Percentiles rank a stretch among this genome's conserved stretches.
These are phyloP conservation scores for Aspergillus thermomutatus DNA, from an alignment of 2,329 filamentous ascomycete genomes.

Conservation along the genomic window DNA sequence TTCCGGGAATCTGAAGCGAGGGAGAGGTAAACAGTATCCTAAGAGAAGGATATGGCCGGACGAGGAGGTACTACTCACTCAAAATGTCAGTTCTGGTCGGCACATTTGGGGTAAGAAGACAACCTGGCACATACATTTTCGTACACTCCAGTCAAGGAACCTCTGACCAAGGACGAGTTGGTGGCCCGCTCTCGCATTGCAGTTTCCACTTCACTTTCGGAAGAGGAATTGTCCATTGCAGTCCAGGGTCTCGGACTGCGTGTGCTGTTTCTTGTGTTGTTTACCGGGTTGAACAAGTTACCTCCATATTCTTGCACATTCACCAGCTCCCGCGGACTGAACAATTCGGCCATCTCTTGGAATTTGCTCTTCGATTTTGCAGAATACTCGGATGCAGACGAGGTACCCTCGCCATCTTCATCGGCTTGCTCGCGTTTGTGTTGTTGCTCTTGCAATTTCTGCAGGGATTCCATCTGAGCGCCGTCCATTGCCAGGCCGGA, in stretches of 20 bases:
- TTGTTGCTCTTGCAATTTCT: constrained; percentile 42
- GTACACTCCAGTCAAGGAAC: constrained; percentile 47
- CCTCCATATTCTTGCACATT: constrained; percentile 63
- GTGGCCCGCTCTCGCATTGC: constrained; percentile 36
- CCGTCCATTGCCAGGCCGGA: constrained; percentile 66
- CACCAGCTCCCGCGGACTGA: constrained; percentile 65
- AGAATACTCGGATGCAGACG: too few species aligned
- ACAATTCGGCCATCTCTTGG: constrained; percentile 64
- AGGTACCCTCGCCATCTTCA: constrained; percentile 26
- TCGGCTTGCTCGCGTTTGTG: constrained; percentile 18
- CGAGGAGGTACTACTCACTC: constrained; percentile 37
- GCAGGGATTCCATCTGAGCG: constrained; percentile 62
- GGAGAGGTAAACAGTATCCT: constrained; percentile 68
- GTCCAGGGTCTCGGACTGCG: constrained; percentile 14
- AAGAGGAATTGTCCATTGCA: constrained; percentile 3
- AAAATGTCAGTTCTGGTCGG: background rate
- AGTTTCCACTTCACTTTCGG: constrained; percentile 16
- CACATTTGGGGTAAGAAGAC: background rate
- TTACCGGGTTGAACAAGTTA: constrained; percentile 35
- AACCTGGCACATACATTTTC: constrained; percentile 48
- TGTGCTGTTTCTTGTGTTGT: constrained; percentile 3
- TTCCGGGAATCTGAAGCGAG: constrained; percentile 63
- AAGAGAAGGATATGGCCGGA: constrained; percentile 61
- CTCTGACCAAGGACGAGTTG: constrained; percentile 29
- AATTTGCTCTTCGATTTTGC: constrained; percentile 57